Base-by-base conservation (phyloP, 192 early-diverging fungal species). In the Podochytrium sp. region DNA sequence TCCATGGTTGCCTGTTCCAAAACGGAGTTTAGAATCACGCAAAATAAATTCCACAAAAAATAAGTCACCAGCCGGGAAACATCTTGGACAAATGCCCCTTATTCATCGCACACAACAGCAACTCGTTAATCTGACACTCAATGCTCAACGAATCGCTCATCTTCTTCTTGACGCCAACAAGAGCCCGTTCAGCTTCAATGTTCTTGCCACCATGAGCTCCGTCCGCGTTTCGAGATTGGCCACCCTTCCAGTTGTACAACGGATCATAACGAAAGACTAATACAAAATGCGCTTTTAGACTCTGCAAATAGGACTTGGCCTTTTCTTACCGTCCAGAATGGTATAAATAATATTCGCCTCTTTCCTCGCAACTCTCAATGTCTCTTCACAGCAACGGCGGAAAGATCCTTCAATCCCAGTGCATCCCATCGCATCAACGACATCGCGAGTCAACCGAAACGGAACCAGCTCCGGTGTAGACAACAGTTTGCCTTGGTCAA, bases 241-340 rank as follows among this genome's bases (percentile, higher is more conserved):
- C 52, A 29, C 59, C 68, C 42, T 77, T 79, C 92, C 92, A 93
- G 67, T 80, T 85, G 56, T 92, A 91, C 43, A 98, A 80, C 0
- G 96, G 96, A 76, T 99, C 96, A 49, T 95, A 94, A 25, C 95
- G 90, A 74, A 97, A 94, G 4, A 96, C 95, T 65, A 29, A 3
- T 7, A 3, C 3, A 65, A 23, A 20, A 43, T 23, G 32, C 27
- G 40, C 23, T 6, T 55, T 23, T 20, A 12, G 43, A 47, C 10
- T 47, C 20, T 47, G 43, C 20, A 20, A 7, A 47, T 20, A 7
- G 20, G 20, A 20, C 7, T 47, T 47, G 20, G 43, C 10, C 7
- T 27, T 7, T 12, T 2, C 37, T 16, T 61, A 65, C 63, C 63
- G 76, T 98, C 94, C 16, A 97, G 83, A n/a, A 98, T 85, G 0